Percentiles rank a stretch among this genome's conserved stretches.
phyloP scores from a whole-genome alignment of 2,329 filamentous ascomycete species.

The Triangularia verruculosa region DNA sequence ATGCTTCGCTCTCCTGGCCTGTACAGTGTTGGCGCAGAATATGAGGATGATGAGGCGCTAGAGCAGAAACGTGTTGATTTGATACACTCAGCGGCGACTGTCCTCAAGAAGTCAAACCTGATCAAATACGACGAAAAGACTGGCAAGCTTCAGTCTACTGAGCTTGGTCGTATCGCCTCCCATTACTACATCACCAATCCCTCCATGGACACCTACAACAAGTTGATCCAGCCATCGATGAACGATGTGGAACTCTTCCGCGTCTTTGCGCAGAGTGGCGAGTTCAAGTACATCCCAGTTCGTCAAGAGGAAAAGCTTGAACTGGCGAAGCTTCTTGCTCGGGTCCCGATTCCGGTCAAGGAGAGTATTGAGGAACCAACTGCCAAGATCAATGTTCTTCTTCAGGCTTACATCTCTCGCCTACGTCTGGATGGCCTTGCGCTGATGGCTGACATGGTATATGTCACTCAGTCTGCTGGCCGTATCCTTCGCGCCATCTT shows the following conservation, averaged over 20 bases:
- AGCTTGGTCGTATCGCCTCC: conserved; percentile 91
- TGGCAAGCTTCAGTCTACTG: conserved; percentile 83
- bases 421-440: conserved; percentile 91
- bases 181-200: conserved; percentile 98
- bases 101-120: conserved; percentile 82
- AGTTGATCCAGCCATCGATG: conserved; percentile 88
- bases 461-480: conserved; percentile 95
- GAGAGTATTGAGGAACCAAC: conserved; percentile 96
- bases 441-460: conserved; percentile 97
- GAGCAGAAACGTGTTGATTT: conserved; percentile 98
- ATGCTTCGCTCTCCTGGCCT: conserved; percentile 95
- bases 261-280: conserved; percentile 90
- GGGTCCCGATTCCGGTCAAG: conserved; percentile 94
- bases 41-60: conserved; percentile 84
- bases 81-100: conserved; percentile 85
- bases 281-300: conserved; percentile 99
- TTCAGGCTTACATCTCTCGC: conserved; percentile 94
- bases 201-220: conserved; percentile 97
- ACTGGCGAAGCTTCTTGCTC: conserved; percentile 81
- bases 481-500: conserved; percentile 94
- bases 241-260: conserved; percentile 95
- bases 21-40: conserved; percentile 94
- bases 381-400: conserved; percentile 94
- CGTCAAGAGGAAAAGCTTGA: conserved; percentile 97
- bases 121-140: conserved; percentile 95